Evolutionary conservation across 163 green algal genomes (phyloP), one percentile per base, ranked within the genome.

Genomic region (Prototheca stagnorum): DNA sequence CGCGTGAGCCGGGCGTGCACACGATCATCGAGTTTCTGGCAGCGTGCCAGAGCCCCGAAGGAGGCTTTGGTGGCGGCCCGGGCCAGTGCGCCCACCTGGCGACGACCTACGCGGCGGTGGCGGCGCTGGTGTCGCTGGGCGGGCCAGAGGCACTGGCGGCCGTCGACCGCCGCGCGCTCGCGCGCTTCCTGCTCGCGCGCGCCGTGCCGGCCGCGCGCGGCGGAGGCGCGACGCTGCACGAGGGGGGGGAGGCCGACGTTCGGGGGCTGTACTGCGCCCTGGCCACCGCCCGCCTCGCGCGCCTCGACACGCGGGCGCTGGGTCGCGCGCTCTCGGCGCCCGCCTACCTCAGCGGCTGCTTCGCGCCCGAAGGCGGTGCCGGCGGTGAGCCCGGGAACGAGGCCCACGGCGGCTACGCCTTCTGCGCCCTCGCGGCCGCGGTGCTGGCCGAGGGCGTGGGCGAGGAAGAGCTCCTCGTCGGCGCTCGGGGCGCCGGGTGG

Each of bases 321-420:
- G 65, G 53, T 6, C 35, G 54, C 2, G 44, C 49, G 1, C 66
- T 62, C 17, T 61, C 68, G 37, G 55, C 85, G 54, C 60, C 79
- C 8, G 47, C 67, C 19, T 93, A 79, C 49, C 47, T 93, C 0
- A 20, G 54, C 34, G 24, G 49, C 4, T 92, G 81, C 54, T 76
- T 86, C 60, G 71, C 56, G 2, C 57, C 67, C 35, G 80, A 92
- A 58, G 91, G 91, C 9, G 91, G 91, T 12, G 51, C 96, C 7
- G 90, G 81, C 2, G 91, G 89, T 3, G 88, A 96, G 68, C 90
- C 90, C 5, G 78, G 82, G 45, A 92, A 88, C 59, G 91, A 99
- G 62, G 90, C 88, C 1, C 91, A 99, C 61, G 91, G 91, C 16
- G 91, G 90, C 25, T 99, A 99, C 79, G 89, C 85, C 19, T 98